These are phyloP conservation scores for Globisporangium spiculum DNA, from an alignment of 352 stramenopile species.

Conservation along the genomic window DNA sequence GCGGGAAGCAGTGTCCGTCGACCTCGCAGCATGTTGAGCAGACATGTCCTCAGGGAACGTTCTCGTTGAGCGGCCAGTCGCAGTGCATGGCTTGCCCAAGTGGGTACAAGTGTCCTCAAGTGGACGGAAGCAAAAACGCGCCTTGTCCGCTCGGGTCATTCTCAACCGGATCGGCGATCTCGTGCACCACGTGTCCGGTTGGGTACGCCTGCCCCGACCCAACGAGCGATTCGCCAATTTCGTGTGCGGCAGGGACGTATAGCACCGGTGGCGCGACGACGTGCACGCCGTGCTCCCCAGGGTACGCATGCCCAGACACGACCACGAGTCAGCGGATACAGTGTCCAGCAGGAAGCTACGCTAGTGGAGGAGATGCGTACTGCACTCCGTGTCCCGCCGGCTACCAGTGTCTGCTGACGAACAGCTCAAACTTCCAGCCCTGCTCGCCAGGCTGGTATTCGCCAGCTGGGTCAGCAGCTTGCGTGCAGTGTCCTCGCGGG, in stretches of 20 bases:
- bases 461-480: constrained; percentile 43
- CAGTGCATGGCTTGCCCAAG: constrained; percentile 27
- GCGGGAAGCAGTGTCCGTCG: constrained; percentile 59
- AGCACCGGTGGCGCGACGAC: constrained; percentile 43
- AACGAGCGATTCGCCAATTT: constrained; percentile 23
- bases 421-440: constrained; percentile 50
- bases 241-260: constrained; percentile 59
- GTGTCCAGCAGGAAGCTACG: constrained; percentile 60
- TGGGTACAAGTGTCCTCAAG: constrained; percentile 50
- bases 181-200: constrained; percentile 68
- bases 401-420: constrained; percentile 68
- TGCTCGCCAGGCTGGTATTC: constrained; percentile 75
- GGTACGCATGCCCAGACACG: constrained; percentile 71
- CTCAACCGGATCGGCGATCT: constrained; percentile 28
- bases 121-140: constrained; percentile 48
- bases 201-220: constrained; percentile 52
- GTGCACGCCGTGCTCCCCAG: constrained; percentile 63
- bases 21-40: constrained; percentile 38
- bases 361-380: constrained; percentile 37
- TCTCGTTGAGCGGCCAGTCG: constrained; percentile 48
- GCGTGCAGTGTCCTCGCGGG: constrained; percentile 74
- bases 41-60: constrained; percentile 58
- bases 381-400: constrained; percentile 78
- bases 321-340: constrained; percentile 41
- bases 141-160: constrained; percentile 43